Evolutionary conservation across 495 filamentous ascomycete species (phyloP).

Genomic region (Penicillium dipodomyicola): DNA sequence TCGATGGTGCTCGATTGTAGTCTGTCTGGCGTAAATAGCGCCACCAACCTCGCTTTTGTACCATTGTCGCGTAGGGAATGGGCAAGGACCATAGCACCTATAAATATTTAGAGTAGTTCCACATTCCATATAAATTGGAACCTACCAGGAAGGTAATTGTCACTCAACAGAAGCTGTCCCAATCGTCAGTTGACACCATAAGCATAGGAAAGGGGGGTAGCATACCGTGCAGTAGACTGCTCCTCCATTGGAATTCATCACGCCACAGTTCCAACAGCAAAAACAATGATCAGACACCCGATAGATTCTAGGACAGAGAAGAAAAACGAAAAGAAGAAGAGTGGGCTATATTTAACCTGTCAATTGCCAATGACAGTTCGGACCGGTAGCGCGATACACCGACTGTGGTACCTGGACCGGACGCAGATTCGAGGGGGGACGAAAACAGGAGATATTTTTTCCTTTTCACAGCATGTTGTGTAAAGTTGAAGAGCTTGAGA

Average conservation of each 20-base stretch:
- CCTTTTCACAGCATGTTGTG: conserved; percentile 18
- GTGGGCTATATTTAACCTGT: conserved; percentile 22
- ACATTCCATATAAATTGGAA: background rate
- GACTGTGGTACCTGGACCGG: conserved; percentile 29
- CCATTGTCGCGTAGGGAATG: conserved; percentile 93
- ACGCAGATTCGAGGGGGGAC: conserved; percentile 22
- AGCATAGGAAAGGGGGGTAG: conserved; percentile 18
- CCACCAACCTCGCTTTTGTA: conserved; percentile 79
- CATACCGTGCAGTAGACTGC: conserved; percentile 61
- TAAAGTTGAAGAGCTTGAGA: background rate
- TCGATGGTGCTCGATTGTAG: conserved; percentile 68
- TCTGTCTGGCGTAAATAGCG: conserved; percentile 74
- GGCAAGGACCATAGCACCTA: conserved; percentile 88
- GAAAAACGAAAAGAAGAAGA: conserved; percentile 7
- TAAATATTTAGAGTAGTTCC: conserved; percentile 11
- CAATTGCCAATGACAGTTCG: conserved; percentile 15
- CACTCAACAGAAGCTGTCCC: conserved; percentile 77
- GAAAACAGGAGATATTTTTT: conserved; percentile 16
- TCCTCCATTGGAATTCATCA: conserved; percentile 34
- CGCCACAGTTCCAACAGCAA: conserved; percentile 15
- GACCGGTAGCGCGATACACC: conserved; percentile 14
- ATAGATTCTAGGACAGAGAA: conserved; percentile 4
- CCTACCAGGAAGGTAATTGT: conserved; percentile 85
- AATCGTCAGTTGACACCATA: conserved; percentile 11
- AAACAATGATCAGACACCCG: conserved; percentile 7